phyloP scores from a whole-genome alignment of 108 stramenopile genomes.

The Skeletonema potamos region DNA sequence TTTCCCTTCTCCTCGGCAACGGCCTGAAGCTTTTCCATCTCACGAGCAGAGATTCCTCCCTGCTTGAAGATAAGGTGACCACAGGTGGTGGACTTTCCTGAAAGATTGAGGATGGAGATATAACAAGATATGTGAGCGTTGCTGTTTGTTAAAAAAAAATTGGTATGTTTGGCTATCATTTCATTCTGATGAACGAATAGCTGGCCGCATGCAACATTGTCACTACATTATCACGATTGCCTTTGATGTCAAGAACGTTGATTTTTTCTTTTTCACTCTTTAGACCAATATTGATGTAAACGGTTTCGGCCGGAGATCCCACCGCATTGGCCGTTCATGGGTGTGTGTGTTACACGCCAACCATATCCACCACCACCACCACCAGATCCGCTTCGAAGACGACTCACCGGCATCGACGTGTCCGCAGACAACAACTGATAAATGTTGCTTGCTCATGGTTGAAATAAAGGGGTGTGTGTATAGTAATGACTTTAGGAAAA shows the following conservation, averaged over 20 bases:
- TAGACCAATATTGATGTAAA: not conserved
- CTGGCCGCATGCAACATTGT: too few relatives aligned
- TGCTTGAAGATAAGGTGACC: conserved; percentile 83
- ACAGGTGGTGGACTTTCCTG: conserved; percentile 65
- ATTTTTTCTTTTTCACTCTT: not conserved
- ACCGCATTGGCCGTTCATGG: not conserved
- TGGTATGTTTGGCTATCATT: not conserved
- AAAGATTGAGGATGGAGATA: not conserved
- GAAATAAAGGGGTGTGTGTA: not conserved
- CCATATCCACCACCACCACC: not conserved
- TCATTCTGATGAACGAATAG: not conserved
- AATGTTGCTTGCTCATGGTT: conserved; percentile 38
- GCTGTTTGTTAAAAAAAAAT: not conserved
- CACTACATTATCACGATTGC: not conserved
- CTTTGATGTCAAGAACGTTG: not conserved
- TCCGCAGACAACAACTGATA: conserved; percentile 84
- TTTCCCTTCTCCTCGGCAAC: conserved; percentile 76
- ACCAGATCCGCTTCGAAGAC: not conserved
- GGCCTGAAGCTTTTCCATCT: conserved; percentile 77
- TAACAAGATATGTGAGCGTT: not conserved
- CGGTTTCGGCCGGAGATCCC: not conserved
- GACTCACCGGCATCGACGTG: conserved; percentile 87
- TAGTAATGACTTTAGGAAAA: not conserved
- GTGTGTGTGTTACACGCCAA: too few relatives aligned
- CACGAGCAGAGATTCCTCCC: conserved; percentile 76